Percentiles rank a stretch among this genome's conserved stretches.
phyloP scores from a whole-genome alignment of 2,329 filamentous ascomycete genomes.

The Nothophoma quercina region DNA sequence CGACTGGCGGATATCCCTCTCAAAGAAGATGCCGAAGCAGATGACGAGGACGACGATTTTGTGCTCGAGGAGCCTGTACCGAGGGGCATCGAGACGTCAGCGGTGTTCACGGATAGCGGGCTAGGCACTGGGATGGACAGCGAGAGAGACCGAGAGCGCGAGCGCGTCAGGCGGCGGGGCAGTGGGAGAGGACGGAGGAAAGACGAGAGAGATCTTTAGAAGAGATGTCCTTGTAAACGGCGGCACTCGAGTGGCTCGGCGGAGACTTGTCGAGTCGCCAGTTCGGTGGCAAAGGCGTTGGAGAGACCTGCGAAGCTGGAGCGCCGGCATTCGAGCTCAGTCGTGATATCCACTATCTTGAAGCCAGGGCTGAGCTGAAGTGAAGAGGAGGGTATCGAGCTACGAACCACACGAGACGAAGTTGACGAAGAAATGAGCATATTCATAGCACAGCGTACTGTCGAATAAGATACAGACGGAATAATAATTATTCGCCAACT shows the following conservation, averaged over 20 bases:
- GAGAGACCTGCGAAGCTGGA: no score
- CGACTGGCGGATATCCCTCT: conserved; percentile 32
- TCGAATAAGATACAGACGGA: no score
- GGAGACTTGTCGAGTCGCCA: no score
- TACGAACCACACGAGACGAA: background rate
- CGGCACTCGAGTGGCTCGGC: background rate
- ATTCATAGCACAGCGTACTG: background rate
- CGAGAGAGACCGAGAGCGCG: conserved; percentile 27
- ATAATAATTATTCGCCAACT: no score
- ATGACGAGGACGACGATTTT: conserved; percentile 55
- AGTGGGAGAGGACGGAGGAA: conserved; percentile 12
- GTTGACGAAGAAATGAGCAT: background rate
- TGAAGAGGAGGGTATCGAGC: background rate
- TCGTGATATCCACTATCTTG: no score
- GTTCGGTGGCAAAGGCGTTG: no score
- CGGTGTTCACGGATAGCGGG: conserved; percentile 51
- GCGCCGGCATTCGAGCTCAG: no score
- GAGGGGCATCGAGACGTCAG: conserved; percentile 13
- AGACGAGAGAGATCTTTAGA: background rate
- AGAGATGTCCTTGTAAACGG: background rate
- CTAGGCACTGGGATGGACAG: conserved; percentile 58
- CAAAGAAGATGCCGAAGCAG: conserved; percentile 49
- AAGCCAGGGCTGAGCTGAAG: no score
- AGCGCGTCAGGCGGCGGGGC: conserved; percentile 19
- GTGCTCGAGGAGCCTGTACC: conserved; percentile 47